Evolutionary conservation across 2,329 filamentous ascomycete genomes (phyloP).

Genomic region (Aureobasidium sp.): DNA sequence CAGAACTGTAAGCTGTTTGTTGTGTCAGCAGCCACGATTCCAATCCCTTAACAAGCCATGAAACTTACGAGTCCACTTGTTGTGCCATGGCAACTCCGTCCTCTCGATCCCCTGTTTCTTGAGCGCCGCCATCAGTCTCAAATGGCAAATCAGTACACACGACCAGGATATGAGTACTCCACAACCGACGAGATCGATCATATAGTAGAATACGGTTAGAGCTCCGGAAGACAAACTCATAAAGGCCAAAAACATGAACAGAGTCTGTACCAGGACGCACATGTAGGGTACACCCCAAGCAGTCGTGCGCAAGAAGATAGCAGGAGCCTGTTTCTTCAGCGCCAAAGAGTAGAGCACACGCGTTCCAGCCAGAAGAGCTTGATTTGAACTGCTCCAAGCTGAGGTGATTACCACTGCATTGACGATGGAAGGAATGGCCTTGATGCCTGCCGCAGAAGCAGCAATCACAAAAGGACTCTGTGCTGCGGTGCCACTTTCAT

Average conservation of each 20-base stretch:
- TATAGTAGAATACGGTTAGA: slow-evolving; percentile 39
- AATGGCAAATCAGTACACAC: slow-evolving; percentile 21
- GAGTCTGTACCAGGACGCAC: slow-evolving; percentile 53
- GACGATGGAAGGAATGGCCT: slow-evolving; percentile 55
- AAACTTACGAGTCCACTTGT: slow-evolving; percentile 31
- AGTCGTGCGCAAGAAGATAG: slow-evolving; percentile 63
- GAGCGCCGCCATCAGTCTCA: slow-evolving; percentile 20
- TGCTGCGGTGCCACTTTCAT: slow-evolving; percentile 35
- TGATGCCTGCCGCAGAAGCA: slow-evolving; percentile 57
- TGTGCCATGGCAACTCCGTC: slow-evolving; percentile 22
- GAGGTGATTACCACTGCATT: slow-evolving; percentile 69
- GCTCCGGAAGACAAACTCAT: slow-evolving; percentile 39
- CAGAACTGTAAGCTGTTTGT: not conserved
- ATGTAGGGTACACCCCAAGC: slow-evolving; percentile 62
- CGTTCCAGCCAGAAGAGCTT: slow-evolving; percentile 66
- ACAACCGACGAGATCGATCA: slow-evolving; percentile 37
- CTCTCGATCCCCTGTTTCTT: slow-evolving; percentile 22
- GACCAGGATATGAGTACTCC: slow-evolving; percentile 26
- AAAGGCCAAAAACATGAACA: slow-evolving; percentile 51
- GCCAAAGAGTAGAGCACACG: slow-evolving; percentile 67
- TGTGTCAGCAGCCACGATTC: not conserved
- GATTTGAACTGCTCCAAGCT: slow-evolving; percentile 69
- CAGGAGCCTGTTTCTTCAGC: slow-evolving; percentile 61
- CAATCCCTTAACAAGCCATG: slow-evolving; percentile 29
- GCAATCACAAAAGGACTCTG: slow-evolving; percentile 71